Evolutionary conservation across 306 rosid genomes (phyloP).

Genomic region (Lotus japonicus): DNA sequence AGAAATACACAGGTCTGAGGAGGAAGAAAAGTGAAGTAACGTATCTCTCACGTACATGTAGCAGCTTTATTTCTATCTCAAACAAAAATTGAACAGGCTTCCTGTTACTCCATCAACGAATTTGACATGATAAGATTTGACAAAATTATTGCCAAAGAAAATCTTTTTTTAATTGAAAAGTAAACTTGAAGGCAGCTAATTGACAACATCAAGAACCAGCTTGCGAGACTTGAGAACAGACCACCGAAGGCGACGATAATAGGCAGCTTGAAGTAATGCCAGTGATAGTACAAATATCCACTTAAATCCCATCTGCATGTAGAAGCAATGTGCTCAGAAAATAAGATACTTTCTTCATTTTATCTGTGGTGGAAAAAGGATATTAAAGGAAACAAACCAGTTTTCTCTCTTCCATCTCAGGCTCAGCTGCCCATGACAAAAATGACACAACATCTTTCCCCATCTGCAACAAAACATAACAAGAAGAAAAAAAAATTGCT

Average conservation of each 20-base stretch:
- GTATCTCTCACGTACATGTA: slow-evolving; percentile 20
- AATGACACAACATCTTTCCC: slow-evolving; percentile 91
- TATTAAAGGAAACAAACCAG: slow-evolving; percentile 46
- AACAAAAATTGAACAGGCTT: slow-evolving; percentile 32
- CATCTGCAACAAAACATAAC: slow-evolving; percentile 53
- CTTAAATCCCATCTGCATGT: slow-evolving; percentile 91
- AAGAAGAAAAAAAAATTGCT: not conserved
- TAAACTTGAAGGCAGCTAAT: slow-evolving; percentile 42
- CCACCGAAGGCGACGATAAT: slow-evolving; percentile 88
- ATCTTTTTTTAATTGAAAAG: slow-evolving; percentile 28
- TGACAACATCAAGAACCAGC: slow-evolving; percentile 92
- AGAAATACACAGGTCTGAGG: not conserved
- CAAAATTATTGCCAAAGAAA: slow-evolving; percentile 49
- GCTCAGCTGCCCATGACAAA: slow-evolving; percentile 94
- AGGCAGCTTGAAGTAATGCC: slow-evolving; percentile 89
- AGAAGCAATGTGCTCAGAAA: not conserved
- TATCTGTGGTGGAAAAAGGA: not conserved
- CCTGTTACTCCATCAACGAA: slow-evolving; percentile 38
- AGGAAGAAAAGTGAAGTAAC: not conserved
- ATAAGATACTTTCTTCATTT: not conserved
- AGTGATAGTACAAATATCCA: slow-evolving; percentile 92
- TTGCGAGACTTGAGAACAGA: slow-evolving; percentile 91
- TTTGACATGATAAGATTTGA: slow-evolving; percentile 41
- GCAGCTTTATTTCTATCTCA: slow-evolving; percentile 46
- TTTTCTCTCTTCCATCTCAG: slow-evolving; percentile 99